Evolutionary conservation across 495 filamentous ascomycete genomes (phyloP).

Genomic region (Lasiosphaeria hispida): DNA sequence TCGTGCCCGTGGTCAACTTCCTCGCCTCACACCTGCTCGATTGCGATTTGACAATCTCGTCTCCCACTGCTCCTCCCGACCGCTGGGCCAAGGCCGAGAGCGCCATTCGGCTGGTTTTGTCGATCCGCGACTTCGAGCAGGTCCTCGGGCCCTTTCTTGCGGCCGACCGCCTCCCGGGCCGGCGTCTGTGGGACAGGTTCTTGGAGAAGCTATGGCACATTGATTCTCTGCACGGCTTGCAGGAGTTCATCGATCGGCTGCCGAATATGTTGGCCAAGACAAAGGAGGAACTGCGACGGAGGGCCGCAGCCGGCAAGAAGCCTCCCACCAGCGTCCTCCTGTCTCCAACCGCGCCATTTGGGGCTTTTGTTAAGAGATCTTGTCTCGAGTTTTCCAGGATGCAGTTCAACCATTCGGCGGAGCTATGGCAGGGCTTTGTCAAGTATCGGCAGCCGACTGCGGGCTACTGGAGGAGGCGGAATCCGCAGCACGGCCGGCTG

Average conservation of each 20-base stretch:
- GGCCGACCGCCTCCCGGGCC: slow-evolving; percentile 69
- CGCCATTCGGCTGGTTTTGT: slow-evolving; percentile 52
- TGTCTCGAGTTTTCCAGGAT: slow-evolving; percentile 77
- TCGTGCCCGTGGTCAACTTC: slow-evolving; percentile 83
- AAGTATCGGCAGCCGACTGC: slow-evolving; percentile 76
- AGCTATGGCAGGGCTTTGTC: slow-evolving; percentile 77
- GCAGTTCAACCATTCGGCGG: slow-evolving; percentile 71
- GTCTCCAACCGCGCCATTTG: slow-evolving; percentile 72
- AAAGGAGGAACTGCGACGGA: slow-evolving; percentile 52
- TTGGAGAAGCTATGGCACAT: slow-evolving; percentile 82
- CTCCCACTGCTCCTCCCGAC: slow-evolving; percentile 18
- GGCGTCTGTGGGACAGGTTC: slow-evolving; percentile 80
- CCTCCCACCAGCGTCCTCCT: slow-evolving; percentile 47
- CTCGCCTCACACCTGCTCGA: slow-evolving; percentile 71
- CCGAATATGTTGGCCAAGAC: slow-evolving; percentile 59
- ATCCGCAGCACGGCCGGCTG: slow-evolving; percentile 58
- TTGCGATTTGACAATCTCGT: slow-evolving; percentile 21
- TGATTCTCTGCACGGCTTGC: slow-evolving; percentile 73
- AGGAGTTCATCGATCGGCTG: slow-evolving; percentile 65
- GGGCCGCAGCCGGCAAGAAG: slow-evolving; percentile 32
- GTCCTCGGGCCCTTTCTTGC: slow-evolving; percentile 54
- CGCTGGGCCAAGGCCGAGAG: slow-evolving; percentile 41
- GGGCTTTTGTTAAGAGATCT: slow-evolving; percentile 75
- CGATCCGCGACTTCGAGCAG: slow-evolving; percentile 65
- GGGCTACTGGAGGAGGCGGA: slow-evolving; percentile 64